Conservation (phyloP, 2,329 filamentous ascomycete genomes). For the Helotiales sp. region DNA sequence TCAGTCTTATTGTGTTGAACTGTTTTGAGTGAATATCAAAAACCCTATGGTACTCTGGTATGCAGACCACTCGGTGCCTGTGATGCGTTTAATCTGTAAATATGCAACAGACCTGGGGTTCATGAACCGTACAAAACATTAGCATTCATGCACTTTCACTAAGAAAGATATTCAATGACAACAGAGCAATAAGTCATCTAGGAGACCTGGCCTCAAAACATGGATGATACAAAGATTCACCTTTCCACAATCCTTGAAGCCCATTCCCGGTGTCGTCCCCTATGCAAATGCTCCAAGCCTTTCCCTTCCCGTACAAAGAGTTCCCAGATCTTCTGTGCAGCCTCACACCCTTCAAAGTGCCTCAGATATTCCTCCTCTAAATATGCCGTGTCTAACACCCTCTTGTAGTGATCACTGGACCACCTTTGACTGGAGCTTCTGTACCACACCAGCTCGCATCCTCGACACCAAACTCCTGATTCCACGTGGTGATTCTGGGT, state of each 20-base stretch:
- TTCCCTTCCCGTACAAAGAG: slow-evolving; percentile 2
- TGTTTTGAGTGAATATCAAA: no score
- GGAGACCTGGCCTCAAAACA: background rate
- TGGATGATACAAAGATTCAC: no score
- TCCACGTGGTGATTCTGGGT: background rate
- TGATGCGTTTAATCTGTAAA: no score
- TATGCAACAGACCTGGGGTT: no score
- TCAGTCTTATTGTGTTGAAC: no score
- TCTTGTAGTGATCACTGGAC: background rate
- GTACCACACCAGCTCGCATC: background rate
- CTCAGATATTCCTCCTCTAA: slow-evolving; percentile 7
- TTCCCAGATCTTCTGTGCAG: slow-evolving; percentile 1
- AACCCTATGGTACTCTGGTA: no score
- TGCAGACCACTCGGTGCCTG: no score
- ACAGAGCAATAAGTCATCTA: background rate
- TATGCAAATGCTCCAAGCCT: background rate
- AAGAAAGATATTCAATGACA: background rate
- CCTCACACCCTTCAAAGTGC: slow-evolving; percentile 2
- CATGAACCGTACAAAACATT: background rate
- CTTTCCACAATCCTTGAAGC: background rate
- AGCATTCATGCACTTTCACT: background rate
- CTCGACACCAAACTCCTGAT: background rate
- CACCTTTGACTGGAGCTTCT: background rate
- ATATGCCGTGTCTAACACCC: slow-evolving; percentile 15
- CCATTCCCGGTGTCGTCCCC: background rate